Evolutionary conservation across 148 eudicot genomes (phyloP).

Genomic region (Fagopyrum tataricum): DNA sequence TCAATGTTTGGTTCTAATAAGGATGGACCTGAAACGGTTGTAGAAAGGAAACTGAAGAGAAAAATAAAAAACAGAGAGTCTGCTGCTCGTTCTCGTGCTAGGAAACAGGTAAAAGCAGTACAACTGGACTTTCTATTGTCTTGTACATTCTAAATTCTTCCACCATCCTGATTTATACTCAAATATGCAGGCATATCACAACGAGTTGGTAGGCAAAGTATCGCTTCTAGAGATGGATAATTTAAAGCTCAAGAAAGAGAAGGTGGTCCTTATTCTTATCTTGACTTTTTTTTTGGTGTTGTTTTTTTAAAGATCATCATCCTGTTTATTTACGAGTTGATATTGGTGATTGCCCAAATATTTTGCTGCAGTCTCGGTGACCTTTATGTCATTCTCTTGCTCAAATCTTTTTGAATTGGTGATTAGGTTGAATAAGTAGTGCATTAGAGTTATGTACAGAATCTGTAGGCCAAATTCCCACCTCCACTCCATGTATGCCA

Average conservation of each 20-base stretch:
- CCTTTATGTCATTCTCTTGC: not conserved
- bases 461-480: not conserved
- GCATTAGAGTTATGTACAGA: not conserved
- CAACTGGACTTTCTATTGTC: not conserved
- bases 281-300: not conserved
- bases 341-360: not conserved
- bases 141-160: not conserved
- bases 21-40: slow-evolving; percentile 22
- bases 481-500: not conserved
- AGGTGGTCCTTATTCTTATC: slow-evolving; percentile 27
- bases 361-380: not conserved
- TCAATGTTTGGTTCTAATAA: slow-evolving; percentile 33
- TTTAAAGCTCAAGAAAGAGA: slow-evolving; percentile 67
- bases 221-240: slow-evolving; percentile 67
- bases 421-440: not conserved
- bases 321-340: slow-evolving; percentile 1
- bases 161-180: slow-evolving; percentile 8
- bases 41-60: slow-evolving; percentile 64
- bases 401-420: not conserved
- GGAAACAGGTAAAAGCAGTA: slow-evolving; percentile 52
- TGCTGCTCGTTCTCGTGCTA: slow-evolving; percentile 88
- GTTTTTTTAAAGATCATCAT: not conserved
- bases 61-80: slow-evolving; percentile 85
- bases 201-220: slow-evolving; percentile 70
- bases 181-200: slow-evolving; percentile 61